A percentile compares a stretch with the other conserved stretches of the same genome.
Evolutionary conservation across 495 filamentous ascomycete species (phyloP).

Genomic region (Penicillium crystallinum): DNA sequence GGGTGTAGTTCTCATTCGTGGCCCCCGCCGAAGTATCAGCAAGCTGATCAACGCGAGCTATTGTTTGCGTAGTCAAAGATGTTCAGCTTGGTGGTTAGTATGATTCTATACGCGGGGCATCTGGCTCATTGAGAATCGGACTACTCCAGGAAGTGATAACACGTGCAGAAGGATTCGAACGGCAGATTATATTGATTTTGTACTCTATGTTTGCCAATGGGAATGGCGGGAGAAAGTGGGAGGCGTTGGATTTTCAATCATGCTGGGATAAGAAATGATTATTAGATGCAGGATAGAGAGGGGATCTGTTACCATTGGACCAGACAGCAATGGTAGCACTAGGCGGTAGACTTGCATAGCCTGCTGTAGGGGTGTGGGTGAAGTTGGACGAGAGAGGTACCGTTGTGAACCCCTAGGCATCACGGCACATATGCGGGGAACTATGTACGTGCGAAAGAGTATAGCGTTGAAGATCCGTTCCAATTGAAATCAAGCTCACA

Average conservation of each 20-base stretch:
- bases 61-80: neutral
- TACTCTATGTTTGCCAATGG: neutral
- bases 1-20: neutral
- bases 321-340: too few species aligned
- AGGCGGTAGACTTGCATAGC: too few species aligned
- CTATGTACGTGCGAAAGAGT: too few species aligned
- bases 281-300: too few species aligned
- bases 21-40: too few species aligned
- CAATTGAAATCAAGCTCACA: too few species aligned
- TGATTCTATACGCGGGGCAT: neutral
- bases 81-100: neutral
- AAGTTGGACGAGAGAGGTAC: too few species aligned
- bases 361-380: too few species aligned
- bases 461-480: too few species aligned
- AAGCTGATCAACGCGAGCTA: neutral
- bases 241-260: neutral
- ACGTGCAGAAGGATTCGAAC: neutral
- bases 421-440: too few species aligned
- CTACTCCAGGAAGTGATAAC: neutral
- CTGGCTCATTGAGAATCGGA: neutral
- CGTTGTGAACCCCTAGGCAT: too few species aligned
- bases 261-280: neutral
- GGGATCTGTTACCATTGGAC: too few species aligned
- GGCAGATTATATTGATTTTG: neutral
- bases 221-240: neutral